Evolutionary conservation across 2,329 filamentous ascomycete genomes (phyloP).

Genomic region (Alternaria sp.): DNA sequence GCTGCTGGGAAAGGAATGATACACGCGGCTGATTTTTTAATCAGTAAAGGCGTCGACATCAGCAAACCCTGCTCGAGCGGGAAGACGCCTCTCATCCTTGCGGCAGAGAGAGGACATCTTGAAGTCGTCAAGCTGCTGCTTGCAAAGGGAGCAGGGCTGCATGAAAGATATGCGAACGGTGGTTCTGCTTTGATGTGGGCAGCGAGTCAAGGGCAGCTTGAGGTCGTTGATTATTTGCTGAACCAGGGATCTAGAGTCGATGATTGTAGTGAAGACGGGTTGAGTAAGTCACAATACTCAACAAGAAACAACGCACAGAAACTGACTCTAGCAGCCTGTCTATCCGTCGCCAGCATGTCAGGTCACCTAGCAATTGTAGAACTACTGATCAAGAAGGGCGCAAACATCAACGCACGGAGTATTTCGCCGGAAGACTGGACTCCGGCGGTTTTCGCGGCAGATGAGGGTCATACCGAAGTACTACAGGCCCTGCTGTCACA

Average conservation of each 20-base stretch:
- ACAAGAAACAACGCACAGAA: not conserved
- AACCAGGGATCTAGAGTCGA: conserved; percentile 23
- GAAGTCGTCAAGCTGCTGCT: conserved; percentile 25
- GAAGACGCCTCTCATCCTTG: conserved; percentile 31
- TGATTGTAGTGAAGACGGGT: conserved; percentile 13
- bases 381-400: conserved; percentile 26
- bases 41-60: conserved; percentile 25
- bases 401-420: conserved; percentile 23
- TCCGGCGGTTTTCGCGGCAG: conserved; percentile 26
- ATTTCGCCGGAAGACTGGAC: conserved; percentile 16
- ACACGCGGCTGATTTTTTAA: conserved; percentile 27
- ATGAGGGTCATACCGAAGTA: conserved; percentile 16
- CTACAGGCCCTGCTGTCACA: conserved; percentile 19
- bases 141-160: conserved; percentile 28
- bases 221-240: conserved; percentile 25
- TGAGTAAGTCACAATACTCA: conserved; percentile 20
- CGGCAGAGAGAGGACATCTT: conserved; percentile 27
- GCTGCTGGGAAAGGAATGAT: conserved; percentile 24
- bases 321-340: conserved; percentile 19
- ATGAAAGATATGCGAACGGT: conserved; percentile 18
- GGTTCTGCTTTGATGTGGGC: conserved; percentile 29
- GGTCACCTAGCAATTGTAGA: conserved; percentile 25
- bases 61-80: conserved; percentile 21
- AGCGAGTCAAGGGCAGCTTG: conserved; percentile 19
- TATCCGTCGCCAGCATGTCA: conserved; percentile 23